Conservation (phyloP, 306 rosid genomes). For the Quercus parvula region DNA sequence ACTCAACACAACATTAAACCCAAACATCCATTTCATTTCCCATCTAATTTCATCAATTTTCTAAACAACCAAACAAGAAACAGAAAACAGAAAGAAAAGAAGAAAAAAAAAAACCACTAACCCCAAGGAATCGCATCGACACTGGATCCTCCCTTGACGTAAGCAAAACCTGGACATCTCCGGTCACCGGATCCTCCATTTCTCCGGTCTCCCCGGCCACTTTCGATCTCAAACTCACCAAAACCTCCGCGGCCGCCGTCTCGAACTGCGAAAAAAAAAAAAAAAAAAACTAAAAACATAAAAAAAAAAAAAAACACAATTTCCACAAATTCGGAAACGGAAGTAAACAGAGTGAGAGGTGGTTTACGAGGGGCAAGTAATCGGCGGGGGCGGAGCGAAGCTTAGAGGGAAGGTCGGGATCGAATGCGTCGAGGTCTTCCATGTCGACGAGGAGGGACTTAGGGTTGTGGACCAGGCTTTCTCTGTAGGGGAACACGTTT, state of each 20-base stretch:
- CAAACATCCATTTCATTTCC: background rate
- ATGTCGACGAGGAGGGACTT: slow-evolving; percentile 60
- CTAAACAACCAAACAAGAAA: background rate
- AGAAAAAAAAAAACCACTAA: slow-evolving; percentile 17
- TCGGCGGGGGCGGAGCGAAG: slow-evolving; percentile 85
- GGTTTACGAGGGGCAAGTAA: slow-evolving; percentile 63
- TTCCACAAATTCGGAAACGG: background rate
- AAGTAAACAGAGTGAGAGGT: background rate
- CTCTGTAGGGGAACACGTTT: slow-evolving; percentile 77
- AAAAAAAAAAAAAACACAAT: background rate
- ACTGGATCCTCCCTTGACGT: slow-evolving; percentile 79
- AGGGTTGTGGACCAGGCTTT: slow-evolving; percentile 69
- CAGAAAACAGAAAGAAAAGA: background rate
- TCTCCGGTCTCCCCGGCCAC: slow-evolving; percentile 80
- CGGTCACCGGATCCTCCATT: slow-evolving; percentile 77
- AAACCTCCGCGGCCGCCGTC: slow-evolving; percentile 92
- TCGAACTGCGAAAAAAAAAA: slow-evolving; percentile 53
- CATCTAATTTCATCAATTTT: background rate
- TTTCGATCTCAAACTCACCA: slow-evolving; percentile 73
- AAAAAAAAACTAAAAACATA: background rate
- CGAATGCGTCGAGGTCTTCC: slow-evolving; percentile 79
- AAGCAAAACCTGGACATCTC: slow-evolving; percentile 88
- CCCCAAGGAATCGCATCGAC: slow-evolving; percentile 87
- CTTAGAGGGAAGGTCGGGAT: slow-evolving; percentile 68
- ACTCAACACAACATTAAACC: background rate